Evolutionary conservation across 495 filamentous ascomycete genomes (phyloP).

Genomic region (Penicillium canariense): DNA sequence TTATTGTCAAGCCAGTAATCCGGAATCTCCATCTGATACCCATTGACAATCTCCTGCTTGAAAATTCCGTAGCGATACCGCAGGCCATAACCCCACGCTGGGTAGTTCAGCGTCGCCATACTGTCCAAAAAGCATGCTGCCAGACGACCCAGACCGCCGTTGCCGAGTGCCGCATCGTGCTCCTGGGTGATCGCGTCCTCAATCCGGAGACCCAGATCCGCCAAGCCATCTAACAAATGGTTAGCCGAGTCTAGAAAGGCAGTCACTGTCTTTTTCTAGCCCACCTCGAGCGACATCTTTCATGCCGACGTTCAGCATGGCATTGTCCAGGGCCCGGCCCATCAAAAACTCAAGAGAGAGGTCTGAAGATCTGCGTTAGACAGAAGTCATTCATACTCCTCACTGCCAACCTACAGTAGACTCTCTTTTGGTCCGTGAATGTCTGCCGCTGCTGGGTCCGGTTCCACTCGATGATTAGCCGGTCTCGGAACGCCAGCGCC

Average conservation of each 20-base stretch:
- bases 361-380: constrained; percentile 43
- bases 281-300: constrained; percentile 80
- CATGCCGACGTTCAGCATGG: constrained; percentile 90
- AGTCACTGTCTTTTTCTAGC: too few species aligned
- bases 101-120: constrained; percentile 88
- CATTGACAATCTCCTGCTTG: constrained; percentile 97
- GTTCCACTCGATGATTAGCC: constrained; percentile 94
- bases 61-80: constrained; percentile 98
- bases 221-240: constrained; percentile 62
- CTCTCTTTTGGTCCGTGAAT: constrained; percentile 80
- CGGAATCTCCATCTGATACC: constrained; percentile 95
- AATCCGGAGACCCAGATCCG: constrained; percentile 90
- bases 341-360: constrained; percentile 96
- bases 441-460: constrained; percentile 96
- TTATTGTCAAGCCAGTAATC: constrained; percentile 99
- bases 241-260: too few species aligned
- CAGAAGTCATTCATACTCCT: background rate
- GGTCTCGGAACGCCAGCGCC: constrained; percentile 86
- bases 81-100: constrained; percentile 95
- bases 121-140: constrained; percentile 97
- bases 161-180: constrained; percentile 93
- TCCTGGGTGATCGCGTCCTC: constrained; percentile 95
- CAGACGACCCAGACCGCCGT: constrained; percentile 90
- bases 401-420: constrained; percentile 68
- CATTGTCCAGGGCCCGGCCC: constrained; percentile 95